Evolutionary conservation across 1,284 basidiomycete species (phyloP).

Genomic region (Heterobasidion annosum): DNA sequence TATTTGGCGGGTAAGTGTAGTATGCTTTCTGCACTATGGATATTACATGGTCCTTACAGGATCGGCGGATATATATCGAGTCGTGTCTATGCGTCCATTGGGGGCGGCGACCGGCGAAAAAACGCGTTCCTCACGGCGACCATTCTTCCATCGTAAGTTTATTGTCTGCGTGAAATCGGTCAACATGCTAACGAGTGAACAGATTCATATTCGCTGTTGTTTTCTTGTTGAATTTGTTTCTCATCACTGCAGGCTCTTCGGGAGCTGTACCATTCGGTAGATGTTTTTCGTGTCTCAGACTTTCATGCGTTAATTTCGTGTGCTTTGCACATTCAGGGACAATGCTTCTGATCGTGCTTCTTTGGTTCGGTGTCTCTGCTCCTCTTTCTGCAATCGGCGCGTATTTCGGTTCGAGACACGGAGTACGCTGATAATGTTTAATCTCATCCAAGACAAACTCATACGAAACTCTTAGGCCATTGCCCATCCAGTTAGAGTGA

Average conservation of each 20-base stretch:
- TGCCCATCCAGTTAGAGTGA: conserved; percentile 78
- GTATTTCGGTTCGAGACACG: conserved; percentile 80
- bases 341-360: conserved; percentile 77
- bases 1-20: conserved; percentile 72
- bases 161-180: not conserved
- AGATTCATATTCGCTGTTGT: conserved; percentile 77
- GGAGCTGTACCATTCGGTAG: conserved; percentile 93
- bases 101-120: conserved; percentile 73
- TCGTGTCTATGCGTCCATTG: conserved; percentile 76
- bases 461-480: conserved; percentile 41
- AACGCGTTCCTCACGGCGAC: conserved; percentile 87
- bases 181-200: conserved; percentile 8
- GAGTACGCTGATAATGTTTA: conserved; percentile 42
- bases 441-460: not conserved
- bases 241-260: conserved; percentile 80
- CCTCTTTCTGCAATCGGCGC: conserved; percentile 71
- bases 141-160: conserved; percentile 73
- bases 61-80: conserved; percentile 88
- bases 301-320: not conserved
- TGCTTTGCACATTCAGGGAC: conserved; percentile 49
- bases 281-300: conserved; percentile 9
- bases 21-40: not conserved
- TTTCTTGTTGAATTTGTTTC: conserved; percentile 82
- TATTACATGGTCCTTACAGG: conserved; percentile 24
- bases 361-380: conserved; percentile 97